Evolutionary conservation across 1,284 basidiomycete species (phyloP), one percentile per base, ranked within the genome.

Genomic region (Inonotus obliquus): DNA sequence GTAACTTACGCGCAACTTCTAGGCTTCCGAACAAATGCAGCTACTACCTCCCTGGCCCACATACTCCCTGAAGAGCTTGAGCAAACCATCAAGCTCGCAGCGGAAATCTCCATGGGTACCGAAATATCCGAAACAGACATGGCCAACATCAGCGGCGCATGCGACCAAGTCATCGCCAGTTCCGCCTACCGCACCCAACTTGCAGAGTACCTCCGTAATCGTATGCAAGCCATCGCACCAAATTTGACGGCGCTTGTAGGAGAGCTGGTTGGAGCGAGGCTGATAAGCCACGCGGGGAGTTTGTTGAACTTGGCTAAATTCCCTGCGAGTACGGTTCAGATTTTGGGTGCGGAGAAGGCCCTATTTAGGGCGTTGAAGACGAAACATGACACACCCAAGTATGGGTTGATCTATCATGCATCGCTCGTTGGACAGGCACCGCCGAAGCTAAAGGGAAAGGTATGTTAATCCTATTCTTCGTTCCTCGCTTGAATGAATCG

Each of bases 341-440:
- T 99, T 69, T 84, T 99, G 37, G 96, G 96, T 69, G 97, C 97
- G 14, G 96, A 99, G 77, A 99, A 99, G 79, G 96, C 96, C 6
- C 83, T 99, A 54, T 99, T 99, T 85, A 83, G 97, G 65, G 97
- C 96, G 3, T 81, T 99, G 67, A 99, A 99, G 80, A 98, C 97
- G 63, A 99, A 98, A 77, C 95, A 98, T 72, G 95, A 98, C 77
- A 98, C 96, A 62, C 96, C 96, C 54, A 99, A 99, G 37, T 63
- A 60, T 38, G 58, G 59, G 13, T 51, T 63, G 9, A 63, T 60
- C n/a, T 63, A 63, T 38, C 65, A 94, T 87, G 92, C 94, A 41
- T 96, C 93, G 2, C 82, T 99, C 61, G 93, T 99, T 67, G 97
- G 96, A 41, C 95, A 97, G 79, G 96, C 97, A 59, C 94, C 96